Evolutionary conservation across 2,329 filamentous ascomycete species (phyloP).

Genomic region (Fusarium torreyae): DNA sequence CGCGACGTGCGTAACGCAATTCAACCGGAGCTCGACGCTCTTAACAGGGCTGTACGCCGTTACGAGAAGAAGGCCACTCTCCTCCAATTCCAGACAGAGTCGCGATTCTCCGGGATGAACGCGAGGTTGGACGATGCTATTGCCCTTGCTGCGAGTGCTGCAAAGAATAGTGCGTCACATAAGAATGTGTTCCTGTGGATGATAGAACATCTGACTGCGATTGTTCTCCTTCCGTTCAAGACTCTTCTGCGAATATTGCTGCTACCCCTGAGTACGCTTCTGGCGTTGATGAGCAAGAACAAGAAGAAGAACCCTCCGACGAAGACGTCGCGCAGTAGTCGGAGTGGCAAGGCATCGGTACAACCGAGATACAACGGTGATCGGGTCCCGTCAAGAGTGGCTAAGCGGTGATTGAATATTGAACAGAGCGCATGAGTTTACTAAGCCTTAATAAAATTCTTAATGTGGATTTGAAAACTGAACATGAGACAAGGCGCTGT

Average conservation of each 20-base stretch:
- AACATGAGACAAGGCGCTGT: background rate
- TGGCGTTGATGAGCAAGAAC: slow-evolving; percentile 54
- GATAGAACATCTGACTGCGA: slow-evolving; percentile 55
- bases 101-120: slow-evolving; percentile 80
- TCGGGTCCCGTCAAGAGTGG: slow-evolving; percentile 54
- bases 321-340: slow-evolving; percentile 45
- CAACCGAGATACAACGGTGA: slow-evolving; percentile 56
- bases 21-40: slow-evolving; percentile 87
- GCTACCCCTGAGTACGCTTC: slow-evolving; percentile 60
- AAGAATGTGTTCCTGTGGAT: slow-evolving; percentile 57
- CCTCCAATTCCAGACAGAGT: slow-evolving; percentile 82
- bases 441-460: slow-evolving; percentile 25
- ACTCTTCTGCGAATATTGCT: slow-evolving; percentile 58
- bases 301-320: slow-evolving; percentile 49
- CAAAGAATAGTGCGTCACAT: slow-evolving; percentile 62
- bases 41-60: slow-evolving; percentile 88
- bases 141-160: slow-evolving; percentile 83
- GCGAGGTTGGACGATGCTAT: slow-evolving; percentile 81
- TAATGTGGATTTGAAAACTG: background rate
- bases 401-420: slow-evolving; percentile 47
- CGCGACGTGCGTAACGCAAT: slow-evolving; percentile 75
- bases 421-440: background rate
- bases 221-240: slow-evolving; percentile 61
- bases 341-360: slow-evolving; percentile 45
- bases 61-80: slow-evolving; percentile 92